These are phyloP conservation scores for Geotrichum macrosporum DNA, from an alignment of 1,139 yeast genomes.

Conservation along the genomic window DNA sequence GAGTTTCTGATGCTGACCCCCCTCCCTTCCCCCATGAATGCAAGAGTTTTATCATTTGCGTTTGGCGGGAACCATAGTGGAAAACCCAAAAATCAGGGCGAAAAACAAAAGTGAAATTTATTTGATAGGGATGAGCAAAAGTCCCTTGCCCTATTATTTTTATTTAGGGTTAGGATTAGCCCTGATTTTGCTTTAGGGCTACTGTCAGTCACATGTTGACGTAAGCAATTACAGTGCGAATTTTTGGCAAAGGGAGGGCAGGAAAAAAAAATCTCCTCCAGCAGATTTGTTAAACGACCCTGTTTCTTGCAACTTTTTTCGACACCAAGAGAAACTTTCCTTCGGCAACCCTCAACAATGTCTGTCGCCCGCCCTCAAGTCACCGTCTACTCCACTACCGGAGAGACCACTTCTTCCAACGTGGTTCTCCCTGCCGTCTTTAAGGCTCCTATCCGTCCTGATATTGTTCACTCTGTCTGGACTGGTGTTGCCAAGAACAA, in stretches of 20 bases:
- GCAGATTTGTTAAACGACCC: constrained; percentile 10
- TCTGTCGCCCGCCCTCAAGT: constrained; percentile 90
- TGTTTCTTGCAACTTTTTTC: constrained; percentile 4
- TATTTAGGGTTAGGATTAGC: too few relatives aligned
- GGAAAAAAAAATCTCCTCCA: constrained; percentile 5
- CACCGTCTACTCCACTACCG: constrained; percentile 84
- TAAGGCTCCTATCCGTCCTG: constrained; percentile 99
- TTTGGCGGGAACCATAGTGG: too few relatives aligned
- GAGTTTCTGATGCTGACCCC: too few relatives aligned
- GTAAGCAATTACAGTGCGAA: too few relatives aligned
- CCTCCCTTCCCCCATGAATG: too few relatives aligned
- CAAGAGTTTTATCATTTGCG: too few relatives aligned
- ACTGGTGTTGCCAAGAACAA: constrained; percentile 99
- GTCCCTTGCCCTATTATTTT: too few relatives aligned
- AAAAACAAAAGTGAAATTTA: too few relatives aligned
- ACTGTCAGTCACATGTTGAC: too few relatives aligned
- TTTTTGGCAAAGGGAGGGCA: neutral
- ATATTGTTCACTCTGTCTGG: constrained; percentile 97
- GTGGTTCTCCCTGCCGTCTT: constrained; percentile 97
- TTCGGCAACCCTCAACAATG: constrained; percentile 42
- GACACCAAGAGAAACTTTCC: constrained; percentile 14
- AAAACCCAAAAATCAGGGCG: too few relatives aligned
- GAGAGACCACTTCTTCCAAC: constrained; percentile 80
- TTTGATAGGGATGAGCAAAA: too few relatives aligned
- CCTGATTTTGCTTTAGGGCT: too few relatives aligned